A percentile compares a stretch with the other conserved stretches of the same genome.
Evolutionary conservation across 2,329 filamentous ascomycete genomes (phyloP).

Genomic region (Hypoxylon sp.): DNA sequence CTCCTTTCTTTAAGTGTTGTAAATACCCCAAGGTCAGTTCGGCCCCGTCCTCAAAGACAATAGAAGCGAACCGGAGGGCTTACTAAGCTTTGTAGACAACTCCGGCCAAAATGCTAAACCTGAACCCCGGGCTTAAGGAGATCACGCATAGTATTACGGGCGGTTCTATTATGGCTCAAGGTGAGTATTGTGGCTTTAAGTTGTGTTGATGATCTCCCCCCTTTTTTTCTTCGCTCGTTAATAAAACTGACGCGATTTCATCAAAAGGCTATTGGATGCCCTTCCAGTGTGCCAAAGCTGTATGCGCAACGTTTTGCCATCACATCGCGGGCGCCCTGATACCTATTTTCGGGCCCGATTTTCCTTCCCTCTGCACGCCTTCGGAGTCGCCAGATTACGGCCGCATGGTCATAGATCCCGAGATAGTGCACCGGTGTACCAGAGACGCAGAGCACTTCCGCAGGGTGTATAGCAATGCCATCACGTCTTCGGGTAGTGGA

Average conservation of each 20-base stretch:
- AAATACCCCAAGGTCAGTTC: conserved; percentile 82
- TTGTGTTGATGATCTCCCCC: not conserved
- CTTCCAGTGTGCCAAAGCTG: conserved; percentile 83
- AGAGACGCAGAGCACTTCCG: conserved; percentile 61
- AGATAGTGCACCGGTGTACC: conserved; percentile 65
- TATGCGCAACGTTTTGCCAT: conserved; percentile 91
- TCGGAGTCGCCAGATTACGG: conserved; percentile 73
- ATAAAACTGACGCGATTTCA: conserved; percentile 21
- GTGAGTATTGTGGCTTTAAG: conserved; percentile 59
- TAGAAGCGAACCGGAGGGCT: conserved; percentile 14
- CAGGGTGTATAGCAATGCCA: conserved; percentile 48
- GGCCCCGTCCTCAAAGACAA: conserved; percentile 33
- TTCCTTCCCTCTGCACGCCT: conserved; percentile 77
- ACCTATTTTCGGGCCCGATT: conserved; percentile 87
- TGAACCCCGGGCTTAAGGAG: conserved; percentile 85
- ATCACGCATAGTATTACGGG: conserved; percentile 96
- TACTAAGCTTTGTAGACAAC: conserved; percentile 71
- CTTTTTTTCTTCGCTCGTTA: conserved; percentile 8
- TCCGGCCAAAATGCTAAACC: conserved; percentile 82
- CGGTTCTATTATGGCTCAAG: conserved; percentile 89
- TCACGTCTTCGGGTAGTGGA: conserved; percentile 30
- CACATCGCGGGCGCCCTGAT: conserved; percentile 86
- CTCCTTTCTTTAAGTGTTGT: conserved; percentile 92
- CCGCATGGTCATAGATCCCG: conserved; percentile 73
- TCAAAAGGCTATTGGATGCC: conserved; percentile 95